Evolutionary conservation across 345 rosid genomes (phyloP).

Genomic region (Syzygium aromaticum): DNA sequence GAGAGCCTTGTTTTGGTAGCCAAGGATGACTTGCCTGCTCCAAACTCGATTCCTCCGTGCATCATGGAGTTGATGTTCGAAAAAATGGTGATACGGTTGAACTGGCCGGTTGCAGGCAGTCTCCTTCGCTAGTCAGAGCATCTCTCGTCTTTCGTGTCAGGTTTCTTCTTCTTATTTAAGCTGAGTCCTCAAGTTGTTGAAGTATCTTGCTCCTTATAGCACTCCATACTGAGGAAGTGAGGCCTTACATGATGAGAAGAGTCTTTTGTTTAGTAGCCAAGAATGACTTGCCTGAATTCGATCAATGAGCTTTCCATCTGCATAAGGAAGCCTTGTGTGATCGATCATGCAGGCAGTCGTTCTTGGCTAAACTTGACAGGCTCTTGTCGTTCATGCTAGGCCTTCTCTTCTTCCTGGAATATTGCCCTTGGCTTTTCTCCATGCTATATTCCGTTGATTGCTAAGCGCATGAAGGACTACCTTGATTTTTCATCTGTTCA

Average conservation of each 20-base stretch:
- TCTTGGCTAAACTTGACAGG: conserved; percentile 24
- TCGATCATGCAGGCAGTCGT: conserved; percentile 21
- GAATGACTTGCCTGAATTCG: conserved; percentile 29
- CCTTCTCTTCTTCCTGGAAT: conserved; percentile 21
- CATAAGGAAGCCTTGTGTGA: neutral
- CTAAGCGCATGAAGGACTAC: neutral
- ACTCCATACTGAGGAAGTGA: conserved; percentile 1
- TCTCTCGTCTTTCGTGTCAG: conserved; percentile 21
- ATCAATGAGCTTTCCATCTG: neutral
- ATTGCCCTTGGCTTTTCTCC: neutral
- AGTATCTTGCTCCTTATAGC: neutral
- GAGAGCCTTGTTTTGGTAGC: conserved; percentile 27
- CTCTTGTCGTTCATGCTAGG: conserved; percentile 28
- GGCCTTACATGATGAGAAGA: conserved; percentile 27
- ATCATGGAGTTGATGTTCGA: neutral
- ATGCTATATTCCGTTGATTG: neutral
- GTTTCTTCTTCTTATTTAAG: conserved; percentile 4
- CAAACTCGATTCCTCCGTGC: neutral
- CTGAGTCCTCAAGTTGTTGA: neutral
- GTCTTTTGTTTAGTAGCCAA: conserved; percentile 19
- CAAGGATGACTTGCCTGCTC: conserved; percentile 53
- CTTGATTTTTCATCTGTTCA: neutral
- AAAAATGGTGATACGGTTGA: neutral
- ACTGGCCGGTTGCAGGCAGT: conserved; percentile 13
- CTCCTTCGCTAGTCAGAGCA: conserved; percentile 26